Percentiles rank a stretch among this genome's conserved stretches.
phyloP scores from a whole-genome alignment of 805 yeast species.

The Metschnikowia vanudenii region DNA sequence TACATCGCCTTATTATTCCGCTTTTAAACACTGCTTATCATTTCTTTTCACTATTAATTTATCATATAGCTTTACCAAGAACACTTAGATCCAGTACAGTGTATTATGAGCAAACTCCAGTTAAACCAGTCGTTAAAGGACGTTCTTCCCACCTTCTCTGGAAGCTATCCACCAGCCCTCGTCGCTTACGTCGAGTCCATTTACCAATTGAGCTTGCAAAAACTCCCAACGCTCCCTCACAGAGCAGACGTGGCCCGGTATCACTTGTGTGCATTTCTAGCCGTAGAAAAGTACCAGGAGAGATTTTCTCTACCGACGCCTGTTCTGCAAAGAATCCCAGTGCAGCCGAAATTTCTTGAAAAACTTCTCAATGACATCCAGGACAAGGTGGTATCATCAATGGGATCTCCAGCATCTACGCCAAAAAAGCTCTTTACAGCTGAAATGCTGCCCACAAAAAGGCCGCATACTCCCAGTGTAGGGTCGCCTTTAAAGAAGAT shows the following conservation, averaged over 20 bases:
- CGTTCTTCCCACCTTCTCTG: constrained; percentile 46
- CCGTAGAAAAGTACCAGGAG: constrained; percentile 49
- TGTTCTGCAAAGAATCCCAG: constrained; percentile 51
- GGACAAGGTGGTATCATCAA: constrained; percentile 34
- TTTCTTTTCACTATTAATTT: too few species aligned
- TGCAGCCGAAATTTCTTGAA: constrained; percentile 46
- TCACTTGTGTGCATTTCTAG: constrained; percentile 65
- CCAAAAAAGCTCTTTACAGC: constrained; percentile 20
- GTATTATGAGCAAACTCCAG: constrained; percentile 23
- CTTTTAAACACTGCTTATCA: too few species aligned
- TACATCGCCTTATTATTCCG: too few species aligned
- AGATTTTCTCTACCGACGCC: constrained; percentile 50
- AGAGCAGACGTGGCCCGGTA: constrained; percentile 63
- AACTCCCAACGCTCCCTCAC: constrained; percentile 47
- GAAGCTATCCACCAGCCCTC: constrained; percentile 43
- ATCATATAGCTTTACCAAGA: too few species aligned
- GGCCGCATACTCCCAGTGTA: constrained; percentile 30
- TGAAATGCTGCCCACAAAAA: constrained; percentile 17
- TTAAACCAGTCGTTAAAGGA: constrained; percentile 42
- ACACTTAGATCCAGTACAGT: too few species aligned
- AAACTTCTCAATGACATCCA: constrained; percentile 48
- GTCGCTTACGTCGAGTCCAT: constrained; percentile 42
- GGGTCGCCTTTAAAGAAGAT: constrained; percentile 40
- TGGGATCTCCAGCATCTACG: constrained; percentile 21
- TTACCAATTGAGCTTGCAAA: constrained; percentile 52